phyloP scores from a whole-genome alignment of 768 basidiomycete species.

The Naematelia aurantialba region DNA sequence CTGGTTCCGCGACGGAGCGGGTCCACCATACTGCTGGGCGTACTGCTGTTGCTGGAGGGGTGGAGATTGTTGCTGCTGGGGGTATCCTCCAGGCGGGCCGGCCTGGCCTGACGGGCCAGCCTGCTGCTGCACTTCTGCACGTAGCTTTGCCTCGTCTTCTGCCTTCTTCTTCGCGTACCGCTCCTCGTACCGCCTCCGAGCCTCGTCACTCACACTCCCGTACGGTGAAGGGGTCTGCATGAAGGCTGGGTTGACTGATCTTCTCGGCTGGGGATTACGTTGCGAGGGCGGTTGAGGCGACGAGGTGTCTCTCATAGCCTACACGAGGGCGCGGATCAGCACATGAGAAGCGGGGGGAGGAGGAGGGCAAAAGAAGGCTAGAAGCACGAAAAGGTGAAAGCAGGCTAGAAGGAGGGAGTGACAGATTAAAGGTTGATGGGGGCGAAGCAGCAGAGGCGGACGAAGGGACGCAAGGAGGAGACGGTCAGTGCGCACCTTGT shows the following conservation, averaged over 20 bases:
- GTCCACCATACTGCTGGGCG: constrained; percentile 14
- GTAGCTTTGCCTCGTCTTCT: constrained; percentile 31
- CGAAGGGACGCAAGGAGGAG: no score
- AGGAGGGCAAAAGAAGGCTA: background rate
- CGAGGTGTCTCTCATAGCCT: constrained; percentile 42
- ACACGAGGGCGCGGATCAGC: background rate
- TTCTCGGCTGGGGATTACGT: constrained; percentile 36
- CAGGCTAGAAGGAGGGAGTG: no score
- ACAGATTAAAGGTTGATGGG: no score
- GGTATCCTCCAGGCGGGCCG: background rate
- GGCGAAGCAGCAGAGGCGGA: no score
- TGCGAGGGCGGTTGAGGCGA: constrained; percentile 41
- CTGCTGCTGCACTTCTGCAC: constrained; percentile 12
- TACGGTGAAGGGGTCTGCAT: constrained; percentile 38
- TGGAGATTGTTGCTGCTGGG: constrained; percentile 5
- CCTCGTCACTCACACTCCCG: constrained; percentile 42
- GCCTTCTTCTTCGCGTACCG: constrained; percentile 41
- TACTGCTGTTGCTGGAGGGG: constrained; percentile 8
- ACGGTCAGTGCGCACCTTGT: constrained; percentile 10
- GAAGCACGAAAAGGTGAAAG: no score
- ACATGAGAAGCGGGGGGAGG: background rate
- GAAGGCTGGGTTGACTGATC: constrained; percentile 9
- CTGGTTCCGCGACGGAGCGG: constrained; percentile 1
- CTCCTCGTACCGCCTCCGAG: constrained; percentile 46
- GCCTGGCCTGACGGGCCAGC: background rate